phyloP scores from a whole-genome alignment of 1,284 basidiomycete genomes.

The Cutaneotrichosporon daszewskae region DNA sequence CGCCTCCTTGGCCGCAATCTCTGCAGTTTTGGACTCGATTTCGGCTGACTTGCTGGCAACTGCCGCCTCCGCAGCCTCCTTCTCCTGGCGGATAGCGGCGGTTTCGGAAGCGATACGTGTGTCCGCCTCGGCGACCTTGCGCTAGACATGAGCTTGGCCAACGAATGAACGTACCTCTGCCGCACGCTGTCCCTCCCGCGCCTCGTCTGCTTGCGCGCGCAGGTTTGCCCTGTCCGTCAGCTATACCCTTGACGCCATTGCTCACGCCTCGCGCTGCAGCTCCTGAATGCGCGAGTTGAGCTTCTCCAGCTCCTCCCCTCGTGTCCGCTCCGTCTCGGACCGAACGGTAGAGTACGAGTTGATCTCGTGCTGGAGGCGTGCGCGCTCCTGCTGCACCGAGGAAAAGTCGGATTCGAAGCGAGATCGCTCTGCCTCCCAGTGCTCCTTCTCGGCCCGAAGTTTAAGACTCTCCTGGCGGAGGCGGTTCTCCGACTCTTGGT shows the following conservation, averaged over 20 bases:
- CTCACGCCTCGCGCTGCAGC: constrained; percentile 70
- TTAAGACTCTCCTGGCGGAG: constrained; percentile 77
- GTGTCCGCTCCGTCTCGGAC: constrained; percentile 72
- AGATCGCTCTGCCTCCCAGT: constrained; percentile 74
- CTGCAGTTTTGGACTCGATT: constrained; percentile 21
- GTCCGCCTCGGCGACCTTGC: constrained; percentile 26
- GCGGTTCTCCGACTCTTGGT: constrained; percentile 61
- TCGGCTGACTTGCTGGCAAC: constrained; percentile 24
- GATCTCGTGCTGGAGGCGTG: constrained; percentile 78
- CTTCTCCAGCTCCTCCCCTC: constrained; percentile 69
- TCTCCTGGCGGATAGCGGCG: constrained; percentile 27
- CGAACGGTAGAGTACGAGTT: constrained; percentile 83
- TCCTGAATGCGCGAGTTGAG: constrained; percentile 73
- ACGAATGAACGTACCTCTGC: too few relatives aligned
- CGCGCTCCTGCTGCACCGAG: constrained; percentile 68
- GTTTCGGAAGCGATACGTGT: constrained; percentile 32
- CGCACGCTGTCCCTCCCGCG: constrained; percentile 65
- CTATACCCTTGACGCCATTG: constrained; percentile 10
- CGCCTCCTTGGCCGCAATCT: constrained; percentile 23
- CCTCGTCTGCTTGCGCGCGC: constrained; percentile 66
- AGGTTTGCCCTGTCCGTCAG: constrained; percentile 59
- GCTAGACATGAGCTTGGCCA: too few relatives aligned
- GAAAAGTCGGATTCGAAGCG: constrained; percentile 81
- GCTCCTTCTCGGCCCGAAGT: constrained; percentile 81
- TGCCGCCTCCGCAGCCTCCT: constrained; percentile 31